phyloP scores from a whole-genome alignment of 1,284 basidiomycete genomes.

The Takashimella koratensis region DNA sequence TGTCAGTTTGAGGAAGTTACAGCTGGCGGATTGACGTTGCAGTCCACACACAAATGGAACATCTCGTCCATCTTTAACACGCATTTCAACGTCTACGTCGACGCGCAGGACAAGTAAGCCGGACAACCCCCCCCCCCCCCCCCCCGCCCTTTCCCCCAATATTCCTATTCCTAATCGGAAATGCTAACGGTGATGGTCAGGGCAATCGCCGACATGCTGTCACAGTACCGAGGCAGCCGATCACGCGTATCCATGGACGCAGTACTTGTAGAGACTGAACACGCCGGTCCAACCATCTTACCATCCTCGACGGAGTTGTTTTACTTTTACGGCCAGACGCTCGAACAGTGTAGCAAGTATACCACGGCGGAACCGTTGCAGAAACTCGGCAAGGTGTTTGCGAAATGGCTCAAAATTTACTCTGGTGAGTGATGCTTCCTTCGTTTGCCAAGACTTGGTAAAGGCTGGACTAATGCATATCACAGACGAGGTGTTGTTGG shows the following conservation, averaged over 20 bases:
- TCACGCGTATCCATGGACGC: slow-evolving; percentile 68
- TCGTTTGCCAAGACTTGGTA: slow-evolving; percentile 3
- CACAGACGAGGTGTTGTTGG: slow-evolving; percentile 76
- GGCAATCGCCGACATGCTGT: slow-evolving; percentile 55
- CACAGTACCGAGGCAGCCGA: slow-evolving; percentile 64
- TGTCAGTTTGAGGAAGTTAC: slow-evolving; percentile 48
- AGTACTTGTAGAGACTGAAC: slow-evolving; percentile 53
- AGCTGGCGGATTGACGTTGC: slow-evolving; percentile 23
- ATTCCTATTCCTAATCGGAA: too few species aligned
- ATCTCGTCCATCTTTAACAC: slow-evolving; percentile 87
- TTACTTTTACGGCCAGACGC: slow-evolving; percentile 91
- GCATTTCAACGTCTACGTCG: slow-evolving; percentile 88
- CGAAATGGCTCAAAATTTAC: slow-evolving; percentile 91
- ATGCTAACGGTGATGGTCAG: slow-evolving; percentile 18
- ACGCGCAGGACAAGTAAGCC: slow-evolving; percentile 82
- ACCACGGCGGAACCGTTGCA: slow-evolving; percentile 74
- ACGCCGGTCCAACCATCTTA: slow-evolving; percentile 64
- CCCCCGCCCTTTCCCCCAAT: too few species aligned
- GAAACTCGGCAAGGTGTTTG: slow-evolving; percentile 73
- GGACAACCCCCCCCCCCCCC: background rate
- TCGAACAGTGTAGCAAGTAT: slow-evolving; percentile 84
- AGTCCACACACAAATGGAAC: slow-evolving; percentile 50
- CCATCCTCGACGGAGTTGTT: slow-evolving; percentile 95
- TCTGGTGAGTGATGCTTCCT: slow-evolving; percentile 60
- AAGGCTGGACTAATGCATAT: background rate